Conservation (phyloP, 2,329 filamentous ascomycete species). For the Xylariaceae sp. region DNA sequence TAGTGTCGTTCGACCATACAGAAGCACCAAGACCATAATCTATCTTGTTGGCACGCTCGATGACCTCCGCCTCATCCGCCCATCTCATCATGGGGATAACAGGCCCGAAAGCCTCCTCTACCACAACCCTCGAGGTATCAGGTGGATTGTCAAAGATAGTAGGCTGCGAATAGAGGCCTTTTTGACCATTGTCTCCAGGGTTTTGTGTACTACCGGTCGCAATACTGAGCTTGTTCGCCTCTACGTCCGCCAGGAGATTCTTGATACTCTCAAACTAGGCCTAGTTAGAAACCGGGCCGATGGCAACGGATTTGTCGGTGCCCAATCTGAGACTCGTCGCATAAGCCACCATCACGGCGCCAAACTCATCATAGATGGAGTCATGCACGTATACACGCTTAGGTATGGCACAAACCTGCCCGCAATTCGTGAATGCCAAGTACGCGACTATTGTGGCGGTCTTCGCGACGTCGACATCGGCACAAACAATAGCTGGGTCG, state of each 20-base stretch:
- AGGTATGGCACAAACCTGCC: constrained; percentile 49
- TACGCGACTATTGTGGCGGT: constrained; percentile 36
- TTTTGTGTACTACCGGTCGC: constrained; percentile 13
- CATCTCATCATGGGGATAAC: constrained; percentile 43
- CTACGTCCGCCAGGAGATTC: constrained; percentile 23
- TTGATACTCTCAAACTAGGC: constrained; percentile 22
- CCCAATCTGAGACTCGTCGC: constrained; percentile 9
- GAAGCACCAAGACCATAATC: constrained; percentile 50
- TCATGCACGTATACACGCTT: constrained; percentile 57
- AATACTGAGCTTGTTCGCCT: constrained; percentile 15
- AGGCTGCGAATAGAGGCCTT: constrained; percentile 18
- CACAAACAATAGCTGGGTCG: constrained; percentile 56
- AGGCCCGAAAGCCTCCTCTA: constrained; percentile 30
- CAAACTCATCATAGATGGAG: constrained; percentile 44
- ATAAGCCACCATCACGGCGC: constrained; percentile 40
- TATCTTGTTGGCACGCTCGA: constrained; percentile 45
- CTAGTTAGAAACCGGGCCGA: constrained; percentile 20
- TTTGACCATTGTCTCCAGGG: not conserved
- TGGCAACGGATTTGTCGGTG: not conserved
- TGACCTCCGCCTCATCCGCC: constrained; percentile 42
- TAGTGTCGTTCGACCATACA: constrained; percentile 49
- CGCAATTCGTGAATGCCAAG: constrained; percentile 40
- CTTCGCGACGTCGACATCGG: constrained; percentile 51
- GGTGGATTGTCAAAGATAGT: constrained; percentile 26
- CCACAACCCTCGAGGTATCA: constrained; percentile 22